Percentiles rank a stretch among this genome's conserved stretches.
These are phyloP conservation scores for Fusarium multiceps DNA, from an alignment of 2,329 filamentous ascomycete species.

Conservation along the genomic window DNA sequence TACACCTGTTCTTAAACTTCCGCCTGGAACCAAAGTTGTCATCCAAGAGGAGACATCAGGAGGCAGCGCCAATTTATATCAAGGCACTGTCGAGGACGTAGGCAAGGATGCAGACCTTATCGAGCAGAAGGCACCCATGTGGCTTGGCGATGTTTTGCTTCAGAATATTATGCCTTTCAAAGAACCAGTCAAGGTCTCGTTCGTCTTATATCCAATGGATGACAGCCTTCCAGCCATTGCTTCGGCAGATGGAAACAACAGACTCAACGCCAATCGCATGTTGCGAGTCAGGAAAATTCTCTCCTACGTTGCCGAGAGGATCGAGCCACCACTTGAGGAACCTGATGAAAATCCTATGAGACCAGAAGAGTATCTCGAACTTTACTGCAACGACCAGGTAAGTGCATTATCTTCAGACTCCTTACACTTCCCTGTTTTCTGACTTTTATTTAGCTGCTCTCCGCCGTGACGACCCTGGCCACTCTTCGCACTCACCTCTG, in stretches of 20 bases:
- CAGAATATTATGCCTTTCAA: conserved; percentile 85
- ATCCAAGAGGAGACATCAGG: conserved; percentile 76
- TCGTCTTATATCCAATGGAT: conserved; percentile 85
- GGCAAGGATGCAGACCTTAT: conserved; percentile 83
- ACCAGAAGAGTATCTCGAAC: conserved; percentile 92
- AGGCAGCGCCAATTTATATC: conserved; percentile 85
- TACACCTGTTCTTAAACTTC: conserved; percentile 80
- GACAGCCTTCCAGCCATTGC: conserved; percentile 76
- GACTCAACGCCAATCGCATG: conserved; percentile 97
- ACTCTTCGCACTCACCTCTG: conserved; percentile 92
- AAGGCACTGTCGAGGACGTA: conserved; percentile 84
- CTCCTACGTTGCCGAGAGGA: conserved; percentile 89
- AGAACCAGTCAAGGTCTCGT: conserved; percentile 96
- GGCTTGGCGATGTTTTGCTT: conserved; percentile 89
- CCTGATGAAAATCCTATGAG: conserved; percentile 70
- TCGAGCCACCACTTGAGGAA: conserved; percentile 76
- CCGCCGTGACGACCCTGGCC: conserved; percentile 89
- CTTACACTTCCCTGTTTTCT: background rate
- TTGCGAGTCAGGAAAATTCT: conserved; percentile 94
- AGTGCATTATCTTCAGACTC: conserved; percentile 47
- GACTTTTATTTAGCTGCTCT: conserved; percentile 64
- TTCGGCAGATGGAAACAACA: conserved; percentile 82
- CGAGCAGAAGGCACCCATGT: conserved; percentile 87
- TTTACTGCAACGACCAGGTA: conserved; percentile 95
- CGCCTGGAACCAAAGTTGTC: conserved; percentile 73